Base-by-base conservation (phyloP, 352 stramenopile genomes). In the Pythium coloratum region DNA sequence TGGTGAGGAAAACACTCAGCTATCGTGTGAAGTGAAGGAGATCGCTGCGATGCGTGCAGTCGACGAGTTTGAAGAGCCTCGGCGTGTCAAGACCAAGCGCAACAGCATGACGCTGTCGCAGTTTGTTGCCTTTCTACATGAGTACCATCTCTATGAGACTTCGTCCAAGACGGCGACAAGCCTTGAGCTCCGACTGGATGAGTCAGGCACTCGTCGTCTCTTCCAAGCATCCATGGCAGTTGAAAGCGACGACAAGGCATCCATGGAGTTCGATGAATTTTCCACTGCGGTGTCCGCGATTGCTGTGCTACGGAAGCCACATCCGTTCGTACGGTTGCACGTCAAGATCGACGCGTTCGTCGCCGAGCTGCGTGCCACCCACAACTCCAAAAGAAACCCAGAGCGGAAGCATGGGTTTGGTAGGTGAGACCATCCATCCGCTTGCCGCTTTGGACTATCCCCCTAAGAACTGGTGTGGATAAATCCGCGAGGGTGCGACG, bases 211-310 rank as follows among this genome's bases (percentile, higher is more conserved):
- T 1, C 68, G 71, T 5, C 67, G 74, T 3, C 42, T 91, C 0
- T 91, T 91, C 55, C 66, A 60, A 6, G 70, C 72, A 0, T 77
- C 81, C 16, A 86, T 91, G 78, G 50, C 71, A 12, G 66, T 86
- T 10, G 79, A 88, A 26, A 86, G 84, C 51, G 72, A 76, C 49
- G 82, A 88, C 66, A 68, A 69, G 4, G 59, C 71, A 2, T 76
- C 78, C 57, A 78, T 91, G 33, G 82, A 91, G 54, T 88, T 89
- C 42, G 77, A 86, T 53, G 82, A 91, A 50, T 91, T 91, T 40
- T 53, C 77, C 2, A 65, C 73, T 3, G 78, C 78, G 5, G 58
- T 86, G 12, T 74, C 79, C 1, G 81, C 80, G 24, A 75, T 91
- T 14, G 78, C 82, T 6, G 70, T 72, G 26, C 62, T 81, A 26